These are phyloP conservation scores for Sphenostylis stenocarpa DNA, from an alignment of 306 rosid species.

Conservation along the genomic window DNA sequence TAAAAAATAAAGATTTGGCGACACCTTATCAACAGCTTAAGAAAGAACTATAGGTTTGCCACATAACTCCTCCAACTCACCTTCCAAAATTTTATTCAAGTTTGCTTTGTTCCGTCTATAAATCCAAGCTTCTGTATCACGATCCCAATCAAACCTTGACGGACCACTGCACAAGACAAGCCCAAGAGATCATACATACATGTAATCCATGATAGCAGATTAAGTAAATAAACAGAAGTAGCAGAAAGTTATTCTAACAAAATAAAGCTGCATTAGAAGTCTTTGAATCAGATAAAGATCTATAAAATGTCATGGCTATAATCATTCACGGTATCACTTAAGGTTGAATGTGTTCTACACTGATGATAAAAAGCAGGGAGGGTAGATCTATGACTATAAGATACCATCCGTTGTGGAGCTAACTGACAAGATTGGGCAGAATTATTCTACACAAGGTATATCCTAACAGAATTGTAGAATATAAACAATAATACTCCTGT, in stretches of 20 bases:
- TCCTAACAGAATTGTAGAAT: neutral
- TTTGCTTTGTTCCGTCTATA: slow-evolving; percentile 74
- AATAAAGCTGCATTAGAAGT: neutral
- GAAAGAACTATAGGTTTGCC: slow-evolving; percentile 69
- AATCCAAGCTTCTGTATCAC: slow-evolving; percentile 62
- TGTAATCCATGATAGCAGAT: too few relatives aligned
- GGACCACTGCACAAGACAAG: slow-evolving; percentile 72
- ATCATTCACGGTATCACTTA: slow-evolving; percentile 7
- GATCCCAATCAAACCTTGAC: slow-evolving; percentile 89
- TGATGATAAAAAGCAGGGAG: neutral
- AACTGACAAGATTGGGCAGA: neutral
- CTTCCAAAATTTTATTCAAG: slow-evolving; percentile 54
- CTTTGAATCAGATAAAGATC: neutral
- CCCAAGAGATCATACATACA: neutral
- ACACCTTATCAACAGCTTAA: slow-evolving; percentile 29
- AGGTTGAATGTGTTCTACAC: neutral
- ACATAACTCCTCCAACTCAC: slow-evolving; percentile 68
- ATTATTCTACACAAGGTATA: neutral
- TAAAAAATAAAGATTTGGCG: neutral
- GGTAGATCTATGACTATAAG: neutral
- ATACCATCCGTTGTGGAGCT: neutral
- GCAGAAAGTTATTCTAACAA: neutral
- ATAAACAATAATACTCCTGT: neutral
- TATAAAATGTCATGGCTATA: neutral
- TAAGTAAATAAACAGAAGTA: neutral